Base-by-base conservation (phyloP, 2,329 filamentous ascomycete genomes). In the Neopestalotiopsis sp. region DNA sequence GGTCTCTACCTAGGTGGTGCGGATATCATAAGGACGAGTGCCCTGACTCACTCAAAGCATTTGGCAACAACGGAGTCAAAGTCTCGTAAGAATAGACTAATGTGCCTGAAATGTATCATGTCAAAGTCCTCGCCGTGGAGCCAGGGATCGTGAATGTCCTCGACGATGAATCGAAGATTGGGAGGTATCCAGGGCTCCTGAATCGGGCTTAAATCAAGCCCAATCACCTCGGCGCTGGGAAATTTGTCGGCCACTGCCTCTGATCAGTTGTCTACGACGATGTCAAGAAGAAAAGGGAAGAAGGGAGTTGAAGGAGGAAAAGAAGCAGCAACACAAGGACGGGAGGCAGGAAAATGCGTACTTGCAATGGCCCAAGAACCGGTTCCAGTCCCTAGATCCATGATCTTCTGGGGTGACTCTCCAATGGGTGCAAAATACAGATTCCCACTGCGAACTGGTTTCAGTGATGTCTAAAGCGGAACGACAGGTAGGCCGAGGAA, bases 121-220 rank as follows among this genome's bases (percentile, higher is more conserved):
- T 88, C 85, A 74, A 87, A 88, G 70, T 84, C 76, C 2, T 79
- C 76, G 71, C 83, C 85, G 3, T 73, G 68, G 17, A 67, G 65
- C 87, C 87, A 89, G 10, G 83, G 78, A 67, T 85, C 80, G 72
- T 87, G 83, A 9, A 84, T 80, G 72, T 89, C 86, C 70, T 88
- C 86, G n/a, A 89, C 79, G 62, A 86, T 75, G 75, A 88, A 88
- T 32, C 80, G 79, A 32, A 87, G 78, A 70, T 88, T 88, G 24
- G 83, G 82, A 30, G 86, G 86, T 2, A 86, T 79, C 74, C 74
- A 76, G 17, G 64, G 32, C 4, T 73, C 72, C 63, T 75, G 74
- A 58, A 74, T 75, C 20, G 74, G 74, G 17, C 69, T 72, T 53
- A 74, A 65, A 69, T 75, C 74, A 24, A 73, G 68, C 10, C 74